phyloP scores from a whole-genome alignment of 495 filamentous ascomycete species.

The Hypoxylon intermedium region DNA sequence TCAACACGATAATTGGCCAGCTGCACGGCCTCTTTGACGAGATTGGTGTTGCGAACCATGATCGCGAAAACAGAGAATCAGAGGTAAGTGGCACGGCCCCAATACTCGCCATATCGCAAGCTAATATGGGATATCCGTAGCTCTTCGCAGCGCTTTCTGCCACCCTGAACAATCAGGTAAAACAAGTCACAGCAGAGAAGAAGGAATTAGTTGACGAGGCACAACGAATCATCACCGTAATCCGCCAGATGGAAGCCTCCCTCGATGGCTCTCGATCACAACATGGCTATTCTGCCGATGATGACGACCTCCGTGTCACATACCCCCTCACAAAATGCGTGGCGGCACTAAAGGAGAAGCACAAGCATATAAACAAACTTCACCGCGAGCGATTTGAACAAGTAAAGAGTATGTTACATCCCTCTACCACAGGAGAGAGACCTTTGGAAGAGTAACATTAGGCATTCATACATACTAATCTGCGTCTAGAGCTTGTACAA shows the following conservation, averaged over 20 bases:
- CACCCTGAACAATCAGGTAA: slow-evolving; percentile 83
- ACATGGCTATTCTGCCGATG: slow-evolving; percentile 57
- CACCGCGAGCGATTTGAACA: slow-evolving; percentile 92
- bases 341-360: slow-evolving; percentile 81
- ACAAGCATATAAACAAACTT: slow-evolving; percentile 75
- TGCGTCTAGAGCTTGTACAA: slow-evolving; percentile 77
- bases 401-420: slow-evolving; percentile 76
- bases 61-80: slow-evolving; percentile 84
- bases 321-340: slow-evolving; percentile 83
- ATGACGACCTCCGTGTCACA: slow-evolving; percentile 74
- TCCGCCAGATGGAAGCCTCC: slow-evolving; percentile 91
- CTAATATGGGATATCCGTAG: slow-evolving; percentile 55
- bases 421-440: background rate
- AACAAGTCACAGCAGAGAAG: slow-evolving; percentile 82
- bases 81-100: slow-evolving; percentile 71
- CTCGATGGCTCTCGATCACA: slow-evolving; percentile 75
- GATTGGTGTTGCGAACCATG: slow-evolving; percentile 88
- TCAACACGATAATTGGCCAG: slow-evolving; percentile 87
- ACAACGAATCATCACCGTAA: slow-evolving; percentile 79
- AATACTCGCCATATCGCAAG: slow-evolving; percentile 9
- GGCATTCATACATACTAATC: slow-evolving; percentile 20
- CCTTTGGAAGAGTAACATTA: background rate
- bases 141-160: slow-evolving; percentile 88
- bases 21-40: slow-evolving; percentile 95
- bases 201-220: slow-evolving; percentile 85